Evolutionary conservation across 345 rosid species (phyloP), one percentile per base, ranked within the genome.

Genomic region (Eucalyptus regnans): DNA sequence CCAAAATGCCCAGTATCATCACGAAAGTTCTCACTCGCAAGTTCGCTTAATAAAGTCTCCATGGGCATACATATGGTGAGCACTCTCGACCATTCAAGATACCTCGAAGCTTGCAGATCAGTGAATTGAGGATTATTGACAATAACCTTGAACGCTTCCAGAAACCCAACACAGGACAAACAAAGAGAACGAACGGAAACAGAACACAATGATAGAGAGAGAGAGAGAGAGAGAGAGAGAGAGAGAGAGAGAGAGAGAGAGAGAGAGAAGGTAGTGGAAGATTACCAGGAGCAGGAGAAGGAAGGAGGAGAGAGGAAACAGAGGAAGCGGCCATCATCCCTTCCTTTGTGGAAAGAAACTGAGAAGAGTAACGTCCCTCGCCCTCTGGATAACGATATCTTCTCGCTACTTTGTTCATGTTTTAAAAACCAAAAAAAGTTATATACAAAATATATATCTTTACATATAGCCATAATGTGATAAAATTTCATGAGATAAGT

Each of bases 321-420:
- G 93, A 89, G 87, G 96, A 92, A 86, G 94, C 90, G 87, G 95
- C 95, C 97, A 96, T 94, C 56, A 41, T 76, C 83, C 83, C 29
- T 37, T 76, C 48, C 83, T 6, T 76, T 10, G 83, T 76, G 83
- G 27, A 76, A 76, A 41, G 83, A 76, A 76, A 20, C 48, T 20
- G 83, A 37, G 48, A 22, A 76, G 9, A 37, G 27, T 41, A 37
- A 76, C 83, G 83, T 9, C 62, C 22, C 37, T 48, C 80, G 56
- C 56, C 18, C 80, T 89, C 84, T 86, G 96, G 97, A 96, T 95
- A 95, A 95, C 93, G 94, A 96, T 91, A 95, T 92, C 92, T 90
- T 49, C 88, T 87, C 87, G 68, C 76, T 81, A 90, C 92, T 92
- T 92, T 25, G 52, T 64, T 76, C 10, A 20, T 5, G 2, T 76